A percentile compares a stretch with the other conserved stretches of the same genome.
These are phyloP conservation scores for Marasmius oreades DNA, from an alignment of 1,284 basidiomycete genomes.

Conservation along the genomic window DNA sequence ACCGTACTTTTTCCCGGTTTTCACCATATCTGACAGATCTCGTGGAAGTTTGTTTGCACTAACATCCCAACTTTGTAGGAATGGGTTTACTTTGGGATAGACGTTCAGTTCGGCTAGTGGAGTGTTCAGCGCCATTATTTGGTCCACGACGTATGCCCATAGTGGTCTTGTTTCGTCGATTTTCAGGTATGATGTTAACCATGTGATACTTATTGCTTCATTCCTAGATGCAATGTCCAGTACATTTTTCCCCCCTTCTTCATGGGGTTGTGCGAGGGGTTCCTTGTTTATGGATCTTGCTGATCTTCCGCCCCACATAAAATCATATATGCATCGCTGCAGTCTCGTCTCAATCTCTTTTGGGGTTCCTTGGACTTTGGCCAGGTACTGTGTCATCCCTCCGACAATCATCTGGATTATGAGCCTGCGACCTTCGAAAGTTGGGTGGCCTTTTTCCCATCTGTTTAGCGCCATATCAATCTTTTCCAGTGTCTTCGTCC, in stretches of 20 bases:
- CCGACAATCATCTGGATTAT: slow-evolving; percentile 17
- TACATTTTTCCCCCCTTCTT: slow-evolving; percentile 18
- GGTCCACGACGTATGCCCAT: slow-evolving; percentile 16
- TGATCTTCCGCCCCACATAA: slow-evolving; percentile 23
- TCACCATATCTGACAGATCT: slow-evolving; percentile 10
- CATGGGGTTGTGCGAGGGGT: slow-evolving; percentile 14
- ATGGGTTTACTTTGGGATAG: background rate
- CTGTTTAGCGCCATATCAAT: slow-evolving; percentile 5
- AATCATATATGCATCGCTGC: slow-evolving; percentile 11
- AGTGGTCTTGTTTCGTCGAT: background rate
- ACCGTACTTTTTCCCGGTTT: slow-evolving; percentile 12
- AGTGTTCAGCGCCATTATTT: background rate
- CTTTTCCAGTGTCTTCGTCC: slow-evolving; percentile 20
- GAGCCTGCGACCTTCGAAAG: slow-evolving; percentile 15
- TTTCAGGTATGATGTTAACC: slow-evolving; percentile 13
- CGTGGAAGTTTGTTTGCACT: background rate
- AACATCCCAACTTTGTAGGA: slow-evolving; percentile 14
- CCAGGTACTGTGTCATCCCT: slow-evolving; percentile 19
- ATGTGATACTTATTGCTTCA: slow-evolving; percentile 16
- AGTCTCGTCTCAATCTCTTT: slow-evolving; percentile 7
- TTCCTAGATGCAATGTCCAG: slow-evolving; percentile 13
- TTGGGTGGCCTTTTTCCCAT: slow-evolving; percentile 15
- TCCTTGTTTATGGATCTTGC: slow-evolving; percentile 17
- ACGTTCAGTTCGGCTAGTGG: background rate
- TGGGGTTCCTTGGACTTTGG: slow-evolving; percentile 19